phyloP scores from a whole-genome alignment of 345 rosid genomes.

The Acer negundo region DNA sequence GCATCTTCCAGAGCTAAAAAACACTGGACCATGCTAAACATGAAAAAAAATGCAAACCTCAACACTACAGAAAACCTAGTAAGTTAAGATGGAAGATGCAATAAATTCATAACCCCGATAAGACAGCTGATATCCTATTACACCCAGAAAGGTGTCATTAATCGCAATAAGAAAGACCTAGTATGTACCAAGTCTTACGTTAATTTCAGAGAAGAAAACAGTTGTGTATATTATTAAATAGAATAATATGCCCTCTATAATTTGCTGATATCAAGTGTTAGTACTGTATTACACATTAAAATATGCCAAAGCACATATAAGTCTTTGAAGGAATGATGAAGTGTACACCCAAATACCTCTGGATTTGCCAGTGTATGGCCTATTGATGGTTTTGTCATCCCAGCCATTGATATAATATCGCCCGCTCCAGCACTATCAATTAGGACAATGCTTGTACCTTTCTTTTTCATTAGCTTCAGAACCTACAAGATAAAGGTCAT shows the following conservation, averaged over 20 bases:
- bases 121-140: neutral
- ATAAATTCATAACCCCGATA: neutral
- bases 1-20: neutral
- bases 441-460: conserved; percentile 77
- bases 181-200: neutral
- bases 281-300: neutral
- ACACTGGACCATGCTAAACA: neutral
- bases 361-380: conserved; percentile 88
- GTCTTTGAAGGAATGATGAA: conserved; percentile 1
- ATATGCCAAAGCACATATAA: neutral
- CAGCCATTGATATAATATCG: conserved; percentile 92
- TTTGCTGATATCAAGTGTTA: neutral
- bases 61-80: neutral
- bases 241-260: neutral
- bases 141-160: neutral
- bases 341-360: conserved; percentile 51
- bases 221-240: neutral
- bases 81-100: neutral
- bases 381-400: conserved; percentile 79
- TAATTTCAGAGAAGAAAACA: neutral
- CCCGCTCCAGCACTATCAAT: conserved; percentile 96
- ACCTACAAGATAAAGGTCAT: conserved; percentile 52
- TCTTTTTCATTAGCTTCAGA: conserved; percentile 95
- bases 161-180: neutral
- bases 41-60: too few species aligned